These are phyloP conservation scores for Raphanus sativus DNA, from an alignment of 345 rosid genomes.

Conservation along the genomic window DNA sequence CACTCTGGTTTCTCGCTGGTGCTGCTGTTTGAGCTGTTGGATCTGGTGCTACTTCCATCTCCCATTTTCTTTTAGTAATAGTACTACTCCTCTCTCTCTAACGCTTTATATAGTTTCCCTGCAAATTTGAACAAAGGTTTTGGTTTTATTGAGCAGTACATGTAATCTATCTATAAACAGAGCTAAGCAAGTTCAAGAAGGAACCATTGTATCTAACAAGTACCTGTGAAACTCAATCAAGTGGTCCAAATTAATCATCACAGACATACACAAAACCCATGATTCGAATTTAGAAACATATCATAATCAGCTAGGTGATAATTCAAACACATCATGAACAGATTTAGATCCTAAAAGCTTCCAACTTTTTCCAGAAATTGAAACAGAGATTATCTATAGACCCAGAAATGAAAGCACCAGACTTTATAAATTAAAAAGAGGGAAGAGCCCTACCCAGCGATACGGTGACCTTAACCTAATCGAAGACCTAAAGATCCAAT, in stretches of 20 bases:
- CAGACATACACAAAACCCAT: no score
- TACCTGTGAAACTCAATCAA: neutral
- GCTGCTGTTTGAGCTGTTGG: slow-evolving; percentile 40
- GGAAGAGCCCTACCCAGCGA: slow-evolving; percentile 2
- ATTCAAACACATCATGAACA: neutral
- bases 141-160: neutral
- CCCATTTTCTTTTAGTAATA: slow-evolving; percentile 40
- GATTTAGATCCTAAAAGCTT: neutral
- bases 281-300: neutral
- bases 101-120: slow-evolving; percentile 2
- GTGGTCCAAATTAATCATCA: no score
- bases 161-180: neutral
- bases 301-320: neutral
- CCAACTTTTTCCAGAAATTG: neutral
- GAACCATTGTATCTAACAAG: neutral
- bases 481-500: neutral
- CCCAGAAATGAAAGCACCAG: slow-evolving; percentile 5
- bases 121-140: slow-evolving; percentile 15
- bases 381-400: neutral
- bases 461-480: neutral
- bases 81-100: slow-evolving; percentile 40
- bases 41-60: slow-evolving; percentile 46
- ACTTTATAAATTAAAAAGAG: neutral
- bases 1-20: slow-evolving; percentile 83
- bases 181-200: neutral